Base-by-base conservation (phyloP, 306 rosid genomes). In the Vigna angularis region DNA sequence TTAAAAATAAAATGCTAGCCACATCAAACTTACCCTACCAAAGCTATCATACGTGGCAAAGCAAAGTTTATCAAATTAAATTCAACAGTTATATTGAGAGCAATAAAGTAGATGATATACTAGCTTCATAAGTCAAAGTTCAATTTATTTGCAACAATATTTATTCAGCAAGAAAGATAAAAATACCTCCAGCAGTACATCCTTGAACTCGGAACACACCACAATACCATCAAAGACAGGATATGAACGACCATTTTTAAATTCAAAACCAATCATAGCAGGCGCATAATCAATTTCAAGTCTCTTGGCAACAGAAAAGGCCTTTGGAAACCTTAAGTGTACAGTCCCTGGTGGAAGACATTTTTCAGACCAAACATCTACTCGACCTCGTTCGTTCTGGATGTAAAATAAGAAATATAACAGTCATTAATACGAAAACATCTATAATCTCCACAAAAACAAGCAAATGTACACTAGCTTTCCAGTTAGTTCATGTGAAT, bases 311-410 rank as follows among this genome's bases (percentile, higher is more conserved):
- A 90, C 85, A 47, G 74, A 50, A 86, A 85, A 89, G 22, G 91
- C 90, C 87, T 89, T 87, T 4, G 93, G 97, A 72, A 90, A 87
- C 80, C 90, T 84, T 55, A 94, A 86, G 79, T 94, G 95, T 83
- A 90, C 91, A 9, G 97, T 94, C 56, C 98, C 98, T 3, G 92
- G 97, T 7, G 98, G 97, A 79, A 94, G 98, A 80, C 98, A 94
- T 81, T 94, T 94, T 87, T 94, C 97, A 66, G 98, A 94, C 98
- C 97, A 94, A 69, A 94, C 97, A 1, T 94, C 97, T 74, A 94
- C 97, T 81, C 91, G 96, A 73, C 98, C 98, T 2, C 90, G 93
- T 32, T 92, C 93, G 15, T 90, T 90, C 98, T 94, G 66, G 10
- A 74, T 49, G 79, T 55, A 66, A 64, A 85, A 82, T 20, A 68